Base-by-base conservation (phyloP, 2,329 filamentous ascomycete genomes). In the Purpureocillium takamizusanense region DNA sequence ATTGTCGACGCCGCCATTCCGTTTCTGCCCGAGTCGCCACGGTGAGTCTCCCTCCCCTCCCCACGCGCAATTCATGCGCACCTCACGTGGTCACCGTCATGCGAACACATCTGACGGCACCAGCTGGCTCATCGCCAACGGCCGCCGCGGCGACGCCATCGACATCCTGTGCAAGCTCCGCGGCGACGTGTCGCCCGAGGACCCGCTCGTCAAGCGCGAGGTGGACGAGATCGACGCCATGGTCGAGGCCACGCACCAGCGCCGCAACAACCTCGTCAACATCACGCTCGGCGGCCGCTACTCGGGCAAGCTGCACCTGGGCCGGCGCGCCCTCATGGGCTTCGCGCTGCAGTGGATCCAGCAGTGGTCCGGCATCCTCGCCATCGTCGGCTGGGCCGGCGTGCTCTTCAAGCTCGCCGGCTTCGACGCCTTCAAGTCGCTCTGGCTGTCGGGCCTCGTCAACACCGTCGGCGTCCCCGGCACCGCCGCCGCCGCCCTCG, bases 381-480 rank as follows among this genome's bases (percentile, higher is more conserved):
- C 60, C 36, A 61, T 66, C 29, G 62, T 60, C 5, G 55, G 56
- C 11, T 66, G 62, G 58, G 41, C 50, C 0, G 43, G 44, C 3
- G 44, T 38, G 7, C 27, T 53, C 9, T 51, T 53, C 34, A 39
- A 37, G 29, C 41, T 51, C 5, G 50, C 50, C 3, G 50, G 50
- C 3, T 53, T 51, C 35, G 48, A 49, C 36, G 9, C 39, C 7
- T 46, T 47, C 35, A 51, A 51, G 29, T 46, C 48, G 10, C 43
- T 51, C 4, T 50, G 69, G 28, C 62, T 74, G 9, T 63, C 69
- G 1, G 70, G 70, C 6, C 64, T 67, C 6, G 51, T 72, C 13
- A 74, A 72, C 50, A 72, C 68, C 1, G 59, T 74, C 35, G 70
- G 70, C 11, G 67, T 74, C 18, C 43, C 70, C 3, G 69, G 68